Conservation (phyloP, 345 rosid genomes). For the Brassica incana region DNA sequence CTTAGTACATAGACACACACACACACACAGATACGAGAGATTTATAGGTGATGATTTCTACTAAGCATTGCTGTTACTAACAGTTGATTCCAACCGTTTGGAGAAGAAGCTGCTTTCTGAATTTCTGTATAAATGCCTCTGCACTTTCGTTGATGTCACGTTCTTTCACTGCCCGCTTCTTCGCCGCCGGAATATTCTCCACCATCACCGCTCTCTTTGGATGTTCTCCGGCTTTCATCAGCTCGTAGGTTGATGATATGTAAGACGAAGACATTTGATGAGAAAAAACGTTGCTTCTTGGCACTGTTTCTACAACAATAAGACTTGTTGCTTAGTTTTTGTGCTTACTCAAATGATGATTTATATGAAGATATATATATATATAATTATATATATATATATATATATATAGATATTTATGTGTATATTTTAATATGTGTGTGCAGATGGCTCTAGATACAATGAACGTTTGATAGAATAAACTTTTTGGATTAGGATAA, state of each 20-base stretch:
- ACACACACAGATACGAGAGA: no score
- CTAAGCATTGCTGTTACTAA: slow-evolving; percentile 14
- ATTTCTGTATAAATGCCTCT: slow-evolving; percentile 71
- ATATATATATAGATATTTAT: not conserved
- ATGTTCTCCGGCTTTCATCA: slow-evolving; percentile 15
- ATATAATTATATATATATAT: slow-evolving; percentile 9
- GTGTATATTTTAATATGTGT: not conserved
- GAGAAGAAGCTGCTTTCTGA: slow-evolving; percentile 62
- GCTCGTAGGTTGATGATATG: slow-evolving; percentile 28
- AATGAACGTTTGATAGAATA: slow-evolving; percentile 23
- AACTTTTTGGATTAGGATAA: slow-evolving; percentile 25
- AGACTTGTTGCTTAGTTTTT: not conserved
- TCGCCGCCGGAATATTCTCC: slow-evolving; percentile 13
- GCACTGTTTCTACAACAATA: not conserved
- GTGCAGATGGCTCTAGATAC: slow-evolving; percentile 26
- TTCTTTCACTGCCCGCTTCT: slow-evolving; percentile 25
- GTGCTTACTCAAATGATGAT: slow-evolving; percentile 12
- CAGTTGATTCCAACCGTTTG: slow-evolving; percentile 66
- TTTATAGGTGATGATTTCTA: not conserved
- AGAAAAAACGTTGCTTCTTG: slow-evolving; percentile 17
- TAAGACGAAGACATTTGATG: slow-evolving; percentile 16
- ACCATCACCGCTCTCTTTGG: not conserved
- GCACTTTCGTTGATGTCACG: slow-evolving; percentile 67
- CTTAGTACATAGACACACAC: slow-evolving; percentile 15
- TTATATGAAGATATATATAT: slow-evolving; percentile 18